Base-by-base conservation (phyloP, 768 basidiomycete species). In the Aureoboletus auriporus region DNA sequence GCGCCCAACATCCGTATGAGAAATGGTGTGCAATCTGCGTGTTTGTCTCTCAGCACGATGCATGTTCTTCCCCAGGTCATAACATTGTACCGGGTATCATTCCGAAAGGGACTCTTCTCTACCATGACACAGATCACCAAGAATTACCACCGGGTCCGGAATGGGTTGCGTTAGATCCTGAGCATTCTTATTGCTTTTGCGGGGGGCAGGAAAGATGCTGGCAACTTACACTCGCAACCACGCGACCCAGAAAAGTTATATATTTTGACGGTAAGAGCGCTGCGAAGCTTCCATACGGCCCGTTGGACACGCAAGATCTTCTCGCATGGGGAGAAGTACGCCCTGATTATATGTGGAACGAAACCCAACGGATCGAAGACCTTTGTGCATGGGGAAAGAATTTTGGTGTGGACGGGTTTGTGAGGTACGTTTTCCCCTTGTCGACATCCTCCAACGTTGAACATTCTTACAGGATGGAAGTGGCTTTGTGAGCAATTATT, bases 201-300 rank as follows among this genome's bases (percentile, higher is more conserved):
- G 33, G 33, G 14, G 33, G 33, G 12, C 49, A 54, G 12, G 49
- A 47, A 6, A 11, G 12, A 17, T 29, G 40, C 8, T 51, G 47
- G 36, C 61, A 71, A 2, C 49, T 77, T 34, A 71, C 69, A n/a
- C 61, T 77, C 6, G 54, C 23, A 26, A 14, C 20, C 38, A 39
- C 38, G 1, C 35, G 35, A 36, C 14, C 35, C 8, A 12, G 6
- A 12, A 36, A 36, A 36, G 35, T 36, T 8, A 8, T 77, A 5
- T 75, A 78, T 54, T 77, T 77, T 42, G 76, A 78, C 50, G 77
- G 77, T 1, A 73, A 64, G 38, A 74, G 74, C 44, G 75, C 71
- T 0, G 71, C 73, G 1, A 76, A 39, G 38, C 11, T 39, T 10
- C 11, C 33, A 33, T 33, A 26, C 26, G 39, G 39, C 14, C 13